Evolutionary conservation across 805 yeast species (phyloP), one percentile per base, ranked within the genome.

Genomic region (Helenozyma rhizophorensis): DNA sequence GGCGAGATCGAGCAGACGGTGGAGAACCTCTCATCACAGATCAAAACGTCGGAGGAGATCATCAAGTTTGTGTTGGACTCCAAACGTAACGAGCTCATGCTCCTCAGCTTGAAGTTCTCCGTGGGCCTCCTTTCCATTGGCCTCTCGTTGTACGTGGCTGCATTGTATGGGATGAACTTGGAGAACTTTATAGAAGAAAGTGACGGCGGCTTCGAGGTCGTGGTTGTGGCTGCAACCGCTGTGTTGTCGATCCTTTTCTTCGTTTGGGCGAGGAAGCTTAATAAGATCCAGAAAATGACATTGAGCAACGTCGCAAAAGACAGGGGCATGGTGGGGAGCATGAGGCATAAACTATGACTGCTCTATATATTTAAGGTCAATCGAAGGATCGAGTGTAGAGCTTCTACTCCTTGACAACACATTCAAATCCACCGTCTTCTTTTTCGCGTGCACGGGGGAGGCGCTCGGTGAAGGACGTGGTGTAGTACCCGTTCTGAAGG

Each of bases 1-100:
- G 97, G 90, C 61, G 97, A 94, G 49, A 84, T 93, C 42, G 97
- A 90, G 2, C 97, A 93, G 55, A 83, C 84, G 3, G 83, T 82
- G 14, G 93, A 82, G 42, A 83, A 76, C 43, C 62, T 85, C 23
- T 72, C 78, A 21, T 74, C 83, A n/a, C 89, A 90, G 54, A 90
- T 93, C 34, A 76, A 77, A 42, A 85, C 95, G 14, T 89, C 97
- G 0, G 97, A 93, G 56, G 98, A 93, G 56, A 88, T 93, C 49
- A 88, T 89, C 39, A 88, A 88, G 50, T 89, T 93, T 43, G 83
- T 93, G 15, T 62, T 93, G 37, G 99, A 93, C 54, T 83, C 97
- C 1, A 90, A 93, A 57, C 74, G 99, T 58, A 93, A 93, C 58
- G 87, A 90, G 45, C 68, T 93, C 39, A 88, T 93, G 96, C 56